A percentile compares a stretch with the other conserved stretches of the same genome.
Evolutionary conservation across 345 rosid species (phyloP).

Genomic region (Capsella bursapastoris): DNA sequence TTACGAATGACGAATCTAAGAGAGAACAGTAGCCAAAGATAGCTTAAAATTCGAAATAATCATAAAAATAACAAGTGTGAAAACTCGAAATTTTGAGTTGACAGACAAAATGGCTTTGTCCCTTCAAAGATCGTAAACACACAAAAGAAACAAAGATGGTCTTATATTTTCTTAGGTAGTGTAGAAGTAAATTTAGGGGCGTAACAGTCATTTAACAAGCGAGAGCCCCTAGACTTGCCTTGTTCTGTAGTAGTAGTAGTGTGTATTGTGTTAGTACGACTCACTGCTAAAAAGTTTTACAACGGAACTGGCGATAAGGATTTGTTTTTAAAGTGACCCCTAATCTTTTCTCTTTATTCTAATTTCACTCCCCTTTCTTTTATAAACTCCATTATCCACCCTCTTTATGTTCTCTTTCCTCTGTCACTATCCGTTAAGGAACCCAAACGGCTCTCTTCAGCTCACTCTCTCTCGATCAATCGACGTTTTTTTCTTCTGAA

Average conservation of each 20-base stretch:
- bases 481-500: conserved; percentile 2
- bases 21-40: too few relatives aligned
- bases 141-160: not conserved
- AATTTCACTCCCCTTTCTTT: conserved; percentile 28
- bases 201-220: conserved; percentile 38
- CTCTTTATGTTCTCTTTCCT: conserved; percentile 22
- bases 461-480: conserved; percentile 1
- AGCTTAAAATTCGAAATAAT: not conserved
- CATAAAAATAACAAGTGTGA: not conserved
- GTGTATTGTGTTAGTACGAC: conserved; percentile 29
- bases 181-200: conserved; percentile 28
- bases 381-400: conserved; percentile 14
- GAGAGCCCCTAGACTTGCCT: conserved; percentile 32
- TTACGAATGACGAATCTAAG: too few relatives aligned
- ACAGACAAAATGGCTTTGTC: conserved; percentile 20
- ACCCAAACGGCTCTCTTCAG: conserved; percentile 60
- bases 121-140: conserved; percentile 12
- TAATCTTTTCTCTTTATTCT: conserved; percentile 35
- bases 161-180: conserved; percentile 9
- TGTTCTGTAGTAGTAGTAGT: conserved; percentile 29
- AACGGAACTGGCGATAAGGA: conserved; percentile 14
- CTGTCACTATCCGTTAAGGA: conserved; percentile 62
- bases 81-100: conserved; percentile 7
- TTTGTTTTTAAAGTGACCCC: conserved; percentile 30
- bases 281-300: conserved; percentile 36